These are phyloP conservation scores for Cladosporium sphaerospermum DNA, from an alignment of 2,329 filamentous ascomycete genomes.

Conservation along the genomic window DNA sequence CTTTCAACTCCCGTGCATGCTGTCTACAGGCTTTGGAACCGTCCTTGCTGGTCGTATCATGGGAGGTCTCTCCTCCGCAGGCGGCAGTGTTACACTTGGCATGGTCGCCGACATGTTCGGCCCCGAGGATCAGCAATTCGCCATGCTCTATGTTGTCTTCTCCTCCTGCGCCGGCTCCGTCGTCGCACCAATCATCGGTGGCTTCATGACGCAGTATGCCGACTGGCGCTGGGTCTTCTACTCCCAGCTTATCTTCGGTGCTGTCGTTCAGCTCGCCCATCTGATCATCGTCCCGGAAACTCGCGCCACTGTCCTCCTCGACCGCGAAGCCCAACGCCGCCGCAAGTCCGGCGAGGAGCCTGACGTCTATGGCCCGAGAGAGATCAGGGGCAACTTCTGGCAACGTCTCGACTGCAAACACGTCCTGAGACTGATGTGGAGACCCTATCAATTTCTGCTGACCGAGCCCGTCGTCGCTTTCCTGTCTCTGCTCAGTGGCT, in stretches of 20 bases:
- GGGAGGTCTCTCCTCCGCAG: slow-evolving; percentile 52
- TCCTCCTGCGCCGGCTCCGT: slow-evolving; percentile 47
- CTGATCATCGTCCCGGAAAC: slow-evolving; percentile 79
- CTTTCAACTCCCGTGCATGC: slow-evolving; percentile 63
- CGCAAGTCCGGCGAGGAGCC: slow-evolving; percentile 72
- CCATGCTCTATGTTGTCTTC: slow-evolving; percentile 70
- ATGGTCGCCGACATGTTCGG: slow-evolving; percentile 77
- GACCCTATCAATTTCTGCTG: slow-evolving; percentile 67
- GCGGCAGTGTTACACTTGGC: slow-evolving; percentile 60
- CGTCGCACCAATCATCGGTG: slow-evolving; percentile 28
- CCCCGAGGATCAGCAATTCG: slow-evolving; percentile 61
- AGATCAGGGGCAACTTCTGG: slow-evolving; percentile 54
- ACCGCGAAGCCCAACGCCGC: slow-evolving; percentile 69
- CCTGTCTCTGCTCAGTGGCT: slow-evolving; percentile 64
- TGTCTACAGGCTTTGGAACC: slow-evolving; percentile 59
- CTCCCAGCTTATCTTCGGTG: slow-evolving; percentile 78
- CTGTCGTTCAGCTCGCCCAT: slow-evolving; percentile 72
- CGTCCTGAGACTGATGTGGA: slow-evolving; percentile 47
- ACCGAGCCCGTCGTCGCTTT: slow-evolving; percentile 68
- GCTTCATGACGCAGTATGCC: slow-evolving; percentile 34
- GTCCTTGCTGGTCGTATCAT: slow-evolving; percentile 73
- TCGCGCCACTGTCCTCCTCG: slow-evolving; percentile 63
- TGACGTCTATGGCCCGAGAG: slow-evolving; percentile 69
- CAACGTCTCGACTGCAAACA: slow-evolving; percentile 35
- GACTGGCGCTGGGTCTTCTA: slow-evolving; percentile 75